phyloP scores from a whole-genome alignment of 1,139 yeast genomes.

The Zygosaccharomyces sapae region DNA sequence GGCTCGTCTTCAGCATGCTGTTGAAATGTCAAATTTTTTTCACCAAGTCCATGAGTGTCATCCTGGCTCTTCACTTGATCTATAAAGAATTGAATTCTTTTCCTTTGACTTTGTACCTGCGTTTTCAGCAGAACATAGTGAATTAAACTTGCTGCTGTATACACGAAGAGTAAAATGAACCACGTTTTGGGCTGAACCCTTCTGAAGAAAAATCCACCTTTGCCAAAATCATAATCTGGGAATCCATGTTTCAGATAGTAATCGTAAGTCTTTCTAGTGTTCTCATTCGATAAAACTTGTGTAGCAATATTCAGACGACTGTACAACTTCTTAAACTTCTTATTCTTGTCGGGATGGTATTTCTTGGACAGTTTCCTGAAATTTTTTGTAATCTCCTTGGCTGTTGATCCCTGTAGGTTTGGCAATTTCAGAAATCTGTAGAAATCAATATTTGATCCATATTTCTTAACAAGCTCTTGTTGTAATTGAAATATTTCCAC shows the following conservation, averaged over 20 bases:
- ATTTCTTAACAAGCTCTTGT: conserved; percentile 58
- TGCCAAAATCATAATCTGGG: conserved; percentile 72
- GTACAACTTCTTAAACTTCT: conserved; percentile 44
- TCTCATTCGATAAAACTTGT: conserved; percentile 61
- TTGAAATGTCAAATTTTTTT: conserved; percentile 32
- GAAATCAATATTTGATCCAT: conserved; percentile 62
- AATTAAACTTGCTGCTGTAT: conserved; percentile 50
- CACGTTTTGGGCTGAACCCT: conserved; percentile 40
- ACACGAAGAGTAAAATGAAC: conserved; percentile 49
- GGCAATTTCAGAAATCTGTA: conserved; percentile 64
- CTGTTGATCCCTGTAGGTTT: conserved; percentile 42
- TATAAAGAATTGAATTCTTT: conserved; percentile 52
- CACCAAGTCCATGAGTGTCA: conserved; percentile 50
- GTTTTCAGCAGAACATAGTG: conserved; percentile 58
- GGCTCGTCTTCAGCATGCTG: conserved; percentile 45
- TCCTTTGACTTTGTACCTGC: conserved; percentile 56
- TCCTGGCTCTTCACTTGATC: conserved; percentile 53
- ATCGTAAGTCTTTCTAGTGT: conserved; percentile 72
- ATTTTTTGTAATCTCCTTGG: conserved; percentile 67
- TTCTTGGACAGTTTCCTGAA: conserved; percentile 66
- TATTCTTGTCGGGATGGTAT: conserved; percentile 79
- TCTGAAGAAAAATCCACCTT: conserved; percentile 40
- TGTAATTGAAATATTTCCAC: conserved; percentile 76
- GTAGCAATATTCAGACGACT: conserved; percentile 73
- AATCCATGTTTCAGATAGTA: conserved; percentile 81